A percentile compares a stretch with the other conserved stretches of the same genome.
These are phyloP conservation scores for Talaromyces sp. DNA, from an alignment of 2,329 filamentous ascomycete species.

Conservation along the genomic window DNA sequence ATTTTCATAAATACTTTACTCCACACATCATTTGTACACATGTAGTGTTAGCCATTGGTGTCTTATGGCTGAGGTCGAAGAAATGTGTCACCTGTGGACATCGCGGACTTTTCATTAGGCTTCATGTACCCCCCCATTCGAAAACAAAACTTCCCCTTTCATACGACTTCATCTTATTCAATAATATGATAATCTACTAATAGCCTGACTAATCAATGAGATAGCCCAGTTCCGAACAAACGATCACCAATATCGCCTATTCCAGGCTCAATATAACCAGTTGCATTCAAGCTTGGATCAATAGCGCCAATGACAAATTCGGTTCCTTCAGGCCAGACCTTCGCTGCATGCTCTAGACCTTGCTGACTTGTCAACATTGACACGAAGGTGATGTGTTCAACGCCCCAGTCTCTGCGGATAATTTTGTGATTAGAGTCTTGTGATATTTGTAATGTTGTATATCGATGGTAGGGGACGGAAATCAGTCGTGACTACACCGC, in stretches of 20 bases:
- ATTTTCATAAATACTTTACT: neutral
- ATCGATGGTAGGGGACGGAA: neutral
- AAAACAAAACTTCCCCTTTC: neutral
- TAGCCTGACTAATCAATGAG: constrained; percentile 5
- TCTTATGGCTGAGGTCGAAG: neutral
- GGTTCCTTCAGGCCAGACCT: constrained; percentile 27
- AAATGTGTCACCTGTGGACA: neutral
- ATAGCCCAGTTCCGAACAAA: constrained; percentile 25
- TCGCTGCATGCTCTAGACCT: constrained; percentile 24
- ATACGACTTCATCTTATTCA: neutral
- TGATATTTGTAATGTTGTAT: neutral
- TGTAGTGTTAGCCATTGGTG: neutral
- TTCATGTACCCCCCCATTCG: neutral
- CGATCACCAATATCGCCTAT: constrained; percentile 31
- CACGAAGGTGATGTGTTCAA: constrained; percentile 28
- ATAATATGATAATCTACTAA: neutral
- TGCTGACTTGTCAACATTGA: constrained; percentile 24
- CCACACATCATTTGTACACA: neutral
- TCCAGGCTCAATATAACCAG: constrained; percentile 28
- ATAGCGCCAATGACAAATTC: constrained; percentile 27
- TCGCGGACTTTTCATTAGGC: neutral
- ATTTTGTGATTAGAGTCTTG: neutral
- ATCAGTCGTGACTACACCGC: constrained; percentile 14
- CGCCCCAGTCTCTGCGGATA: constrained; percentile 26
- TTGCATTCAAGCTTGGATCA: constrained; percentile 25